Conservation (phyloP, 345 rosid genomes). For the Capsella bursapastoris region DNA sequence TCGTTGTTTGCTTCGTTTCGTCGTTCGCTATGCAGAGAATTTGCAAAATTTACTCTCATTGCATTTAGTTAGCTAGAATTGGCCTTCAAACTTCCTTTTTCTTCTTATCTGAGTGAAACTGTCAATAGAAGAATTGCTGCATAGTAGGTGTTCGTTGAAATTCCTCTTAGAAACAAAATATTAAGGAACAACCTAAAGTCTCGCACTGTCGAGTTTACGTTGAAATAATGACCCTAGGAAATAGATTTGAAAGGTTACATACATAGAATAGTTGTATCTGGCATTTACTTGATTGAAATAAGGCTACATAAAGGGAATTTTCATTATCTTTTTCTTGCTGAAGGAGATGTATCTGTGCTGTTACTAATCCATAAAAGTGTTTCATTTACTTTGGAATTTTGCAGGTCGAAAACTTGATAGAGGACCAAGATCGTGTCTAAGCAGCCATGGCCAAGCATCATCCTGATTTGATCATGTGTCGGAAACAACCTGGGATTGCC, state of each 20-base stretch:
- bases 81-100: background rate
- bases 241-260: too few species aligned
- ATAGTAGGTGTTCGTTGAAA: slow-evolving; percentile 19
- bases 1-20: too few species aligned
- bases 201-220: too few species aligned
- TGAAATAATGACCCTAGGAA: too few species aligned
- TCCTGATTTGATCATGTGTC: slow-evolving; percentile 77
- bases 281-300: background rate
- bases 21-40: background rate
- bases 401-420: slow-evolving; percentile 4
- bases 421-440: background rate
- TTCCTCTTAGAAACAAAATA: slow-evolving; percentile 12
- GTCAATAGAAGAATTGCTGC: background rate
- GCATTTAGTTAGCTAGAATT: background rate
- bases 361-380: background rate
- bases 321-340: background rate
- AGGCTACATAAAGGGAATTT: background rate
- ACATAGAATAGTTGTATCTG: background rate
- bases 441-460: slow-evolving; percentile 71
- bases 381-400: background rate
- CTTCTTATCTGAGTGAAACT: background rate
- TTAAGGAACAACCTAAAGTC: too few species aligned
- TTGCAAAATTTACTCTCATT: background rate
- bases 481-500: slow-evolving; percentile 77
- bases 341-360: background rate